Evolutionary conservation across 2,329 filamentous ascomycete genomes (phyloP), one percentile per base, ranked within the genome.

Genomic region (Trichoderma sp.): DNA sequence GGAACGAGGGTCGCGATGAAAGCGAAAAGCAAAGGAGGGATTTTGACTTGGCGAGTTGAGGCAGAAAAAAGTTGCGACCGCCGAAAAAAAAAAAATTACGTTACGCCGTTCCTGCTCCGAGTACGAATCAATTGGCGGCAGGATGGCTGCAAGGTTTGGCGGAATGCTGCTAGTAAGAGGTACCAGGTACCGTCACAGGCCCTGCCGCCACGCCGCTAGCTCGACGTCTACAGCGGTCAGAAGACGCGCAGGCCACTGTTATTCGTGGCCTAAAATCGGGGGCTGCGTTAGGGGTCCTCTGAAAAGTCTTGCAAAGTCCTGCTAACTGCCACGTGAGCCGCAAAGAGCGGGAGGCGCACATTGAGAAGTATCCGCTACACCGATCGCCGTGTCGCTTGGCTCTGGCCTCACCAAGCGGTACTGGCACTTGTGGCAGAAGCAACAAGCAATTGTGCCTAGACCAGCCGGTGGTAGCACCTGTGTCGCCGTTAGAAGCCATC

Each of bases 141-240:
- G 52, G 39, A 43, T 55, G 63, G 63, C 63, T 66, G 63, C 63
- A 66, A 66, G 63, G 54, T 66, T 60, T 65, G 65, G 37, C 58
- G 58, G 64, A 55, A 52, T 49, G 46, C 49, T 37, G n/a, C n/a
- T n/a, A n/a, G n/a, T n/a, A n/a, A n/a, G n/a, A 58, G 43, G 58
- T 61, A 51, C 59, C 56, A 51, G 58, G 66, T 60, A 56, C 59
- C 24, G 37, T 61, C 32, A 49, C 28, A 30, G 56, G n/a, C 39
- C 52, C 54, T 32, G 58, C 49, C 60, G 59, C 59, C 51, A 58
- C 66, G 37, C 46, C 49, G 52, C 39, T 43, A 32, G 21, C 21
- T 16, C 24, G 32, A 24, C 32, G 24, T 39, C 46, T 58, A 39
- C 59, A 59, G 67, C 67, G 67, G 67, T 69, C 67, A 69, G 68